These are phyloP conservation scores for Penicillium goetzii DNA, from an alignment of 495 filamentous ascomycete species.

Conservation along the genomic window DNA sequence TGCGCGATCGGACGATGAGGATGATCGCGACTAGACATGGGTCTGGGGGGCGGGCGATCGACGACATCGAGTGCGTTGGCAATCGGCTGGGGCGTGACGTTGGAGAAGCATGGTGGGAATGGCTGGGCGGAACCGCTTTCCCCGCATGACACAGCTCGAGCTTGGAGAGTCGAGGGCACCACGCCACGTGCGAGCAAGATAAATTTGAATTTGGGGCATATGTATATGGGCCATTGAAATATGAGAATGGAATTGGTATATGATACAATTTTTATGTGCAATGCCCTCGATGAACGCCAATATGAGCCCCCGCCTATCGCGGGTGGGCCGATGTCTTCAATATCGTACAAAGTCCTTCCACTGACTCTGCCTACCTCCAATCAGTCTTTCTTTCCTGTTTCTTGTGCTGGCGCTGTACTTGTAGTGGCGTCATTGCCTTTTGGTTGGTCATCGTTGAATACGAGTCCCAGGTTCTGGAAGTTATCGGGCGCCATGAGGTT, in stretches of 20 bases:
- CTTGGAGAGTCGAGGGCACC: neutral
- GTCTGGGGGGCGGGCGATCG: conserved; percentile 55
- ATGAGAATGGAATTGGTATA: conserved; percentile 4
- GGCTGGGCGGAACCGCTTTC: conserved; percentile 29
- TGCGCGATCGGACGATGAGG: conserved; percentile 78
- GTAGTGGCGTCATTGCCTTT: conserved; percentile 11
- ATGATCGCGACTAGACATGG: conserved; percentile 76
- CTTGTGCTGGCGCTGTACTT: conserved; percentile 11
- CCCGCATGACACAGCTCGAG: conserved; percentile 25
- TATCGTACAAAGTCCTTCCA: conserved; percentile 24
- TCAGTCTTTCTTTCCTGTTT: conserved; percentile 11
- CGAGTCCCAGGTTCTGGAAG: conserved; percentile 88
- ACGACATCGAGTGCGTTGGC: conserved; percentile 44
- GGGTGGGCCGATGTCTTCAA: conserved; percentile 19
- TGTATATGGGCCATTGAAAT: neutral
- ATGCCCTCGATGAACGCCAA: conserved; percentile 25
- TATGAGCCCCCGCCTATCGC: conserved; percentile 9
- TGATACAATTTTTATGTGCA: conserved; percentile 30
- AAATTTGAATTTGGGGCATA: neutral
- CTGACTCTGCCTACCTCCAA: conserved; percentile 1
- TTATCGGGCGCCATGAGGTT: conserved; percentile 96
- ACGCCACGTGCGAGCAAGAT: neutral
- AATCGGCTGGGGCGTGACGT: conserved; percentile 15
- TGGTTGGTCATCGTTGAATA: conserved; percentile 52
- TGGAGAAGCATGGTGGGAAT: conserved; percentile 17